Conservation (phyloP, 2,329 filamentous ascomycete species). For the Colletotrichum coccodes region DNA sequence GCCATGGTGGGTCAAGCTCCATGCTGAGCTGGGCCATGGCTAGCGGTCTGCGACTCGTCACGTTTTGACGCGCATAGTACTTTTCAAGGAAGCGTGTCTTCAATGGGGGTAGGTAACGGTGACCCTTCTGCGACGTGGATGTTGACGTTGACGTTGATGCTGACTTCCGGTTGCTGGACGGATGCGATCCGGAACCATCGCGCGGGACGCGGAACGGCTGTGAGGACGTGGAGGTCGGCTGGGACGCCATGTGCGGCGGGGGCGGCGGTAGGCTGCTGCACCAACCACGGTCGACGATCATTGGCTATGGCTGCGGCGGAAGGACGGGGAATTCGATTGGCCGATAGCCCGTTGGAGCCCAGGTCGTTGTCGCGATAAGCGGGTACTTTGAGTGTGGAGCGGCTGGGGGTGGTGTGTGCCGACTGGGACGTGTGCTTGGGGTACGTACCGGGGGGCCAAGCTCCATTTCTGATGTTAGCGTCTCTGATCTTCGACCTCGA, state of each 20-base stretch:
- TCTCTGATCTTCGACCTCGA: slow-evolving; percentile 23
- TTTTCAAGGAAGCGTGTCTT: slow-evolving; percentile 34
- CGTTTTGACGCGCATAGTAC: slow-evolving; percentile 38
- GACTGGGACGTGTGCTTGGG: neutral
- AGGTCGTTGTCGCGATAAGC: neutral
- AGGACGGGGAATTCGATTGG: slow-evolving; percentile 19
- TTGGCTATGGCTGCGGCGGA: slow-evolving; percentile 2
- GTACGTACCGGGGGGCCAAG: neutral
- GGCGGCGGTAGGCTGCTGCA: slow-evolving; percentile 21
- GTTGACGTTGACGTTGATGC: slow-evolving; percentile 18
- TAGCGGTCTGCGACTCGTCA: slow-evolving; percentile 40
- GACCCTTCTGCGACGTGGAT: slow-evolving; percentile 28
- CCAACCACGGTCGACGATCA: slow-evolving; percentile 4
- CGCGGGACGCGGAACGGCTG: slow-evolving; percentile 2
- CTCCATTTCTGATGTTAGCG: slow-evolving; percentile 26
- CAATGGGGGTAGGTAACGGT: slow-evolving; percentile 33
- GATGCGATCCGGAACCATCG: slow-evolving; percentile 15
- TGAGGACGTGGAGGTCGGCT: slow-evolving; percentile 9
- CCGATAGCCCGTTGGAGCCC: neutral
- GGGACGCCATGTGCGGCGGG: slow-evolving; percentile 28
- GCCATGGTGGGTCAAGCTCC: slow-evolving; percentile 74
- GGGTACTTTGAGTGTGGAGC: neutral
- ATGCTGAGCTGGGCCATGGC: slow-evolving; percentile 50
- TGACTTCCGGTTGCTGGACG: slow-evolving; percentile 22
- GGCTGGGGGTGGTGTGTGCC: neutral